A percentile compares a stretch with the other conserved stretches of the same genome.
These are phyloP conservation scores for Fragosphaeria purpurea DNA, from an alignment of 2,329 filamentous ascomycete species.

Conservation along the genomic window DNA sequence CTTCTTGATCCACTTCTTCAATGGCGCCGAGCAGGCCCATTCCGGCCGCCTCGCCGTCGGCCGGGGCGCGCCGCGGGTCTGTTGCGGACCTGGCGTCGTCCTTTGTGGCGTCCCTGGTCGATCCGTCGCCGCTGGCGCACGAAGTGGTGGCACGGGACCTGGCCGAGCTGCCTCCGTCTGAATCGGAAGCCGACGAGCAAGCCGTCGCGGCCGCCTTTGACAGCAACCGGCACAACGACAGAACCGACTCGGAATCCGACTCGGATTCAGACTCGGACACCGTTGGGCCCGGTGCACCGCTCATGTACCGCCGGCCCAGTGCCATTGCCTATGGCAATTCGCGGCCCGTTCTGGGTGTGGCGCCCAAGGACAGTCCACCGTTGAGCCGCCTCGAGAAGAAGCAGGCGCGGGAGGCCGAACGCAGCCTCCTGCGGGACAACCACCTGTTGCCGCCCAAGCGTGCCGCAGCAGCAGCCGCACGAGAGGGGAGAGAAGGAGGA, in stretches of 20 bases:
- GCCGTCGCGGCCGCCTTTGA: not conserved
- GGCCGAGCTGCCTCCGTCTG: constrained; percentile 52
- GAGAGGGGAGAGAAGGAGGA: no score
- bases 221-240: not conserved
- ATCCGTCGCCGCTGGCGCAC: constrained; percentile 56
- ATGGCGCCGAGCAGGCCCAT: constrained; percentile 19
- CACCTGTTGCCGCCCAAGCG: constrained; percentile 55
- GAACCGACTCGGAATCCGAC: constrained; percentile 8
- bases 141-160: constrained; percentile 57
- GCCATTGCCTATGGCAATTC: constrained; percentile 65
- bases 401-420: constrained; percentile 47
- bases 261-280: constrained; percentile 29
- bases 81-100: constrained; percentile 17
- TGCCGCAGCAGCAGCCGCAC: constrained; percentile 14
- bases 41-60: constrained; percentile 9
- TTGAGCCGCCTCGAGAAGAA: constrained; percentile 47
- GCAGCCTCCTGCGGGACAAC: constrained; percentile 54
- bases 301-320: constrained; percentile 64
- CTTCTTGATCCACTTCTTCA: not conserved
- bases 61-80: constrained; percentile 6
- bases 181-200: constrained; percentile 21
- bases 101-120: constrained; percentile 41
- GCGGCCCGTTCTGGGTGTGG: constrained; percentile 58
- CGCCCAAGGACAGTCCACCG: constrained; percentile 32
- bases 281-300: constrained; percentile 27